Percentiles rank a stretch among this genome's conserved stretches.
Conservation (phyloP, 345 rosid genomes). For the Citrus maxima region DNA sequence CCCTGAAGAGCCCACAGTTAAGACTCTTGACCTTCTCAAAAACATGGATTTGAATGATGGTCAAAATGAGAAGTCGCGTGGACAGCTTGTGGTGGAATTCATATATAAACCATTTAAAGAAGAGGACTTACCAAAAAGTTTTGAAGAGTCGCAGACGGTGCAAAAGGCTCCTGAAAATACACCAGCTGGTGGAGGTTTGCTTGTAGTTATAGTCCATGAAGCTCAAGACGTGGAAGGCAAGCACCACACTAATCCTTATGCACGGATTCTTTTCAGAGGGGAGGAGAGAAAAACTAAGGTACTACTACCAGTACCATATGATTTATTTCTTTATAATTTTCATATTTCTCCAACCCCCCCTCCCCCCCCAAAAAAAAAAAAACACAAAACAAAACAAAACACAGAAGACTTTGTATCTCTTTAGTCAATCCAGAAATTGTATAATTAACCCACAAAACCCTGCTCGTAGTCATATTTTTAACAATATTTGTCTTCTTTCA, state of each 20-base stretch:
- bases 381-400: too few relatives aligned
- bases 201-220: conserved; percentile 73
- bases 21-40: conserved; percentile 70
- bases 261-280: conserved; percentile 63
- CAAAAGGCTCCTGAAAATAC: conserved; percentile 85
- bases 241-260: conserved; percentile 86
- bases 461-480: not conserved
- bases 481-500: not conserved
- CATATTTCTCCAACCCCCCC: not conserved
- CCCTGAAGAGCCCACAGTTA: conserved; percentile 61
- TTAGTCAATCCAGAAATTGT: not conserved
- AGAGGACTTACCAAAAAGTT: conserved; percentile 52
- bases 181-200: conserved; percentile 83
- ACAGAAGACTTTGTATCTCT: not conserved
- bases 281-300: conserved; percentile 87
- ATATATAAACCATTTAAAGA: conserved; percentile 78
- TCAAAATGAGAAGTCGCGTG: conserved; percentile 63
- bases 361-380: too few relatives aligned
- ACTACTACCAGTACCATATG: not conserved
- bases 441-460: not conserved
- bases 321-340: not conserved
- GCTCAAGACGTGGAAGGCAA: conserved; percentile 93
- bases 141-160: conserved; percentile 45
- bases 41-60: conserved; percentile 58
- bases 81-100: conserved; percentile 74